Evolutionary conservation across 768 basidiomycete species (phyloP), one percentile per base, ranked within the genome.

Genomic region (Leccinellum albellum): DNA sequence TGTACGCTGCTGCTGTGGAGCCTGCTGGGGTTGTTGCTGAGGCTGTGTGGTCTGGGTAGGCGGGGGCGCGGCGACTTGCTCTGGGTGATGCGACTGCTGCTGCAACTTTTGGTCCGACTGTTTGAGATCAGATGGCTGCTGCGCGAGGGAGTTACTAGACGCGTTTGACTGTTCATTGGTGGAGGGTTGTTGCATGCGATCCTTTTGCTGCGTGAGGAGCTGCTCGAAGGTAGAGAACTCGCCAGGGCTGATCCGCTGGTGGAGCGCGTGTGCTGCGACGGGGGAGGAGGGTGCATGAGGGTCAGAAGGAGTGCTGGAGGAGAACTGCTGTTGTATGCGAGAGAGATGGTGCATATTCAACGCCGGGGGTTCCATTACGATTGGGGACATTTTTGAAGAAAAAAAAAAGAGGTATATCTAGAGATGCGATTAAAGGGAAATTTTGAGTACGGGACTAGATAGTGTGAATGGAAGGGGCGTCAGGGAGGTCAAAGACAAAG

Each of bases 301-400:
- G 70, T 71, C 70, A 32, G 68, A 52, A 51, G 65, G 55, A 3
- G 77, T 58, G 68, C 63, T 53, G 21, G 73, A 58, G 55, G 71
- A 71, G 66, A 78, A 78, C 68, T 76, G 76, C 64, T 78, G 77
- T 50, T 79, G 79, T 64, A 83, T 71, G 49, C 79, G 76, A 33
- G 79, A 75, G 67, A 83, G 74, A 62, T 74, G 78, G 59, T 80
- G 82, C 70, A 83, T 77, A 72, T 73, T 78, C 64, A 82, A 64
- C 31, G 78, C 73, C 45, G 82, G 80, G 32, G 79, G 68, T 67
- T 85, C 82, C 62, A 85, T 75, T 61, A 83, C 77, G 67, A 84
- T 79, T 68, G 82, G 78, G 49, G 83, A 78, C 83, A 83, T 83
- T 70, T 69, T 70, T 67, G 59, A 56, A 20, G 20, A 42, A 42